phyloP scores from a whole-genome alignment of 176 grass and related monocot genomes.

The Aegilops tauschii region DNA sequence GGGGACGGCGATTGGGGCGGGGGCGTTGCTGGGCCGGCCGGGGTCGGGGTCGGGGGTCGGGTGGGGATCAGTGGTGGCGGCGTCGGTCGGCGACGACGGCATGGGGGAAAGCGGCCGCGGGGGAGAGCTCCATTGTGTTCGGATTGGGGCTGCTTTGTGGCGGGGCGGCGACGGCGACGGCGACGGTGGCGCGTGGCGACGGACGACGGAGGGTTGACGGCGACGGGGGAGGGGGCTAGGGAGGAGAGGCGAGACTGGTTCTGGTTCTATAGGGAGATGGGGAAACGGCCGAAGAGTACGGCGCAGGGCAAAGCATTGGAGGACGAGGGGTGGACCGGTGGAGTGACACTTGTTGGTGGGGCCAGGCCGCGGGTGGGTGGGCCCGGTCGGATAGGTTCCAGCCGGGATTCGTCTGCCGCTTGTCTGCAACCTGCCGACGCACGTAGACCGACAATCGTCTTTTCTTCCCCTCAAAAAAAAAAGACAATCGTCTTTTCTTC shows the following conservation, averaged over 20 bases:
- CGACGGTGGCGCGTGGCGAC: neutral
- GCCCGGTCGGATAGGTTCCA: neutral
- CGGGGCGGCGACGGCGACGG: neutral
- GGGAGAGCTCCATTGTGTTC: conserved; percentile 1
- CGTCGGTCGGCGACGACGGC: conserved; percentile 11
- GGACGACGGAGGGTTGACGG: neutral
- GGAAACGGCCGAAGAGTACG: neutral
- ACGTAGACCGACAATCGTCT: neutral
- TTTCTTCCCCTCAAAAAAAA: no score
- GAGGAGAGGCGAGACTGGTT: neutral
- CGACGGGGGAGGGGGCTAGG: neutral
- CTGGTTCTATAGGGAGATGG: neutral
- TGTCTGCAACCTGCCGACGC: neutral
- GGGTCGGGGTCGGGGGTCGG: neutral
- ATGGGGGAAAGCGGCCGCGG: neutral
- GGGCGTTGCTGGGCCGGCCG: no score
- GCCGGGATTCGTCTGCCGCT: neutral
- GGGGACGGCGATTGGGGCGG: conserved; percentile 19
- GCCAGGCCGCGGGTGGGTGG: neutral
- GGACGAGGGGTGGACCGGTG: neutral
- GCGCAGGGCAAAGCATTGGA: neutral
- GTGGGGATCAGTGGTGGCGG: neutral
- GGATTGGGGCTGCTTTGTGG: neutral
- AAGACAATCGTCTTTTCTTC: neutral
- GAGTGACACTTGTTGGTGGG: conserved; percentile 35